Conservation (phyloP, 495 filamentous ascomycete genomes). For the Cairneyella variabilis region DNA sequence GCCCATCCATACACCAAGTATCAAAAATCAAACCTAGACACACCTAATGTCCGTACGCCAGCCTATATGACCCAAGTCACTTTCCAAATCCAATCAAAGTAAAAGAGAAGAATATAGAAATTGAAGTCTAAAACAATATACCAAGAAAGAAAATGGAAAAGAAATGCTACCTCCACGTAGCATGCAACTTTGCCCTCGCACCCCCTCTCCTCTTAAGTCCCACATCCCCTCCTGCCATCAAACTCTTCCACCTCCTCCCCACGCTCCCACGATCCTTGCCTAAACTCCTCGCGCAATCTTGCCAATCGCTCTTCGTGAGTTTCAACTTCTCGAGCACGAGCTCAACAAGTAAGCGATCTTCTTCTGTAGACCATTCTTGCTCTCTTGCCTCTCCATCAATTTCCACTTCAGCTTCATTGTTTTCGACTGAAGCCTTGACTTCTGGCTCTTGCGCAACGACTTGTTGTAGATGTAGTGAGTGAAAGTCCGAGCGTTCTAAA, state of each 20-base stretch:
- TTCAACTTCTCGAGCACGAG: slow-evolving; percentile 72
- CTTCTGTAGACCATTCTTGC: slow-evolving; percentile 57
- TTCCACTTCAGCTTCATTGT: neutral
- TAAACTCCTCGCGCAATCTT: slow-evolving; percentile 69
- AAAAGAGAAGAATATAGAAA: neutral
- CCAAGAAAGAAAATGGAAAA: neutral
- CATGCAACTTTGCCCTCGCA: slow-evolving; percentile 44
- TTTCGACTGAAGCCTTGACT: neutral
- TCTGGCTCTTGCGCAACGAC: slow-evolving; percentile 1
- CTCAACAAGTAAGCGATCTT: slow-evolving; percentile 68
- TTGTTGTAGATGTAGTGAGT: slow-evolving; percentile 47
- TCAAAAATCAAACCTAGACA: neutral
- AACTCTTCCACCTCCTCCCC: slow-evolving; percentile 65
- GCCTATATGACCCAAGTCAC: neutral
- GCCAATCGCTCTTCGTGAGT: slow-evolving; percentile 70
- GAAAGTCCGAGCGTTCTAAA: slow-evolving; percentile 60
- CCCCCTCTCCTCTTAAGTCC: slow-evolving; percentile 45
- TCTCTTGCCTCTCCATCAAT: slow-evolving; percentile 3
- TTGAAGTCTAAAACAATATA: neutral
- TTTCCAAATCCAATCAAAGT: neutral
- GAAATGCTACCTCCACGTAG: slow-evolving; percentile 44
- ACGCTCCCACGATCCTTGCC: slow-evolving; percentile 63
- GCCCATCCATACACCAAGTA: neutral
- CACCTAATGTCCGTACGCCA: neutral
- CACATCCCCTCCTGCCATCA: slow-evolving; percentile 59